Evolutionary conservation across 108 stramenopile species (phyloP).

Genomic region (Parietichytrium sp.): DNA sequence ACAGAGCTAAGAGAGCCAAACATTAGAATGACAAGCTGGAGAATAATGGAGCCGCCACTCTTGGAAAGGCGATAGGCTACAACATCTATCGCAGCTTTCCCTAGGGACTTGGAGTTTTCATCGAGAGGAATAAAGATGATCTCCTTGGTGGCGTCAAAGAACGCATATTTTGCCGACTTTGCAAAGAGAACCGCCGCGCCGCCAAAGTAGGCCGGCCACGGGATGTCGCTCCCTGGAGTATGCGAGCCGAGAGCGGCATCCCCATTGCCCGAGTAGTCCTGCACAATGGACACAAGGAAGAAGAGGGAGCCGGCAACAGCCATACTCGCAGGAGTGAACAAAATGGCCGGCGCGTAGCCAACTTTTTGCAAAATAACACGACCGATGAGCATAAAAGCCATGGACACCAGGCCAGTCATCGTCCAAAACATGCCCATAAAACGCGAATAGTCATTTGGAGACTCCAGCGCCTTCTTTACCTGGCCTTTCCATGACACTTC

Average conservation of each 20-base stretch:
- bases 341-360: constrained; percentile 86
- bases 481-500: constrained; percentile 99
- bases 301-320: constrained; percentile 83
- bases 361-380: constrained; percentile 83
- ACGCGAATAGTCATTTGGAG: constrained; percentile 92
- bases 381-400: constrained; percentile 93
- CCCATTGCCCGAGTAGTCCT: constrained; percentile 69
- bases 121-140: constrained; percentile 99
- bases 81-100: constrained; percentile 98
- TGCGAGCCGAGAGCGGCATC: constrained; percentile 78
- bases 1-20: constrained; percentile 71
- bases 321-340: constrained; percentile 91
- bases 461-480: constrained; percentile 91
- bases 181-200: constrained; percentile 90
- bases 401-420: constrained; percentile 86
- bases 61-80: constrained; percentile 95
- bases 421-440: constrained; percentile 98
- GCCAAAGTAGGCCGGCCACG: constrained; percentile 70
- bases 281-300: constrained; percentile 82
- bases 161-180: constrained; percentile 89
- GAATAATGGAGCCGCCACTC: constrained; percentile 90
- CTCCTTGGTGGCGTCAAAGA: constrained; percentile 98
- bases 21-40: constrained; percentile 82
- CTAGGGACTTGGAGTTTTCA: constrained; percentile 93
- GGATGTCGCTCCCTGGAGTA: constrained; percentile 81